These are phyloP conservation scores for Kuraishia borneana DNA, from an alignment of 805 yeast genomes.

Conservation along the genomic window DNA sequence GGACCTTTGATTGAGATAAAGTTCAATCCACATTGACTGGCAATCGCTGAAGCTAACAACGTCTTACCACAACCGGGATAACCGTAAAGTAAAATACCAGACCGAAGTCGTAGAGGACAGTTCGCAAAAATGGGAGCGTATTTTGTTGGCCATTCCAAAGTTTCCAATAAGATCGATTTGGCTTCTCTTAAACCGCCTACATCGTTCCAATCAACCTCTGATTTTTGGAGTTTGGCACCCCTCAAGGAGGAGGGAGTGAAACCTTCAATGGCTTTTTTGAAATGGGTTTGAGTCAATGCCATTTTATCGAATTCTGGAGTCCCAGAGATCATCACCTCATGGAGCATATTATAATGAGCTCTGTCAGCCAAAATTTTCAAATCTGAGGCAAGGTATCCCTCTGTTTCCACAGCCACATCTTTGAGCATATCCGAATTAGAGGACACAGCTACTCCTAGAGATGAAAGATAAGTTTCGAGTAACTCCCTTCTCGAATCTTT, in stretches of 20 bases:
- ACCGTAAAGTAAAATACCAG: constrained; percentile 86
- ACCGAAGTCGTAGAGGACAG: constrained; percentile 78
- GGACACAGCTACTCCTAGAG: constrained; percentile 20
- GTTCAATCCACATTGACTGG: constrained; percentile 87
- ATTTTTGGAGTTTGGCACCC: constrained; percentile 78
- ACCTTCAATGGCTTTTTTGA: constrained; percentile 48
- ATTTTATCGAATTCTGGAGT: constrained; percentile 1
- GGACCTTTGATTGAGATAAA: constrained; percentile 94
- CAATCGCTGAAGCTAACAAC: constrained; percentile 82
- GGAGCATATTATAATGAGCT: constrained; percentile 38
- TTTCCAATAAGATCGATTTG: constrained; percentile 67
- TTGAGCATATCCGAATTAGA: constrained; percentile 28
- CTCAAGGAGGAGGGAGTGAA: constrained; percentile 75
- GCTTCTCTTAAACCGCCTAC: constrained; percentile 83
- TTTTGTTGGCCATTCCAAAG: constrained; percentile 94
- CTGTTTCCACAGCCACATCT: constrained; percentile 61
- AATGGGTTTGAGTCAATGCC: constrained; percentile 17
- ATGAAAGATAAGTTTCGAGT: constrained; percentile 17
- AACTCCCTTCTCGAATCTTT: constrained; percentile 45
- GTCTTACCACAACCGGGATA: constrained; percentile 99
- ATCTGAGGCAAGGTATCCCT: constrained; percentile 85
- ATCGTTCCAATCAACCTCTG: constrained; percentile 68
- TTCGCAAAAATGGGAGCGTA: constrained; percentile 90
- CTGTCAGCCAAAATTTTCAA: constrained; percentile 62
- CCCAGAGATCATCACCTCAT: background rate